Percentiles rank a stretch among this genome's conserved stretches.
Conservation (phyloP, 2,329 filamentous ascomycete species). For the Grosmannia serpens region DNA sequence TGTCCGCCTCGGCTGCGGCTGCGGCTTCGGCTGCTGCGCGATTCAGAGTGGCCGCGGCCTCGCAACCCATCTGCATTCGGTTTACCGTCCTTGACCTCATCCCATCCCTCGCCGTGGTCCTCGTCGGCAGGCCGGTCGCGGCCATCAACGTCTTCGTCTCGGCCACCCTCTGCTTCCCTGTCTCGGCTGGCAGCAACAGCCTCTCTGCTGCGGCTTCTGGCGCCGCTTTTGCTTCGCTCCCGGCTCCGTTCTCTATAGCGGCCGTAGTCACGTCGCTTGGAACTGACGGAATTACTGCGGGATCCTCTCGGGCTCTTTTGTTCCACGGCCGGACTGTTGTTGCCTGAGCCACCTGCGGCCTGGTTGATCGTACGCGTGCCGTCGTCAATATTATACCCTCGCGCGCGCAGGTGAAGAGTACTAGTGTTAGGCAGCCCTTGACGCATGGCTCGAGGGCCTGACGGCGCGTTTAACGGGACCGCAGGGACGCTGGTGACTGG, state of each 20-base stretch:
- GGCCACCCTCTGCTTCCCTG: not conserved
- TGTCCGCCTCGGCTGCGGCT: not conserved
- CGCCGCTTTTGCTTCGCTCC: conserved; percentile 13
- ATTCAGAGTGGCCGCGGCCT: not conserved
- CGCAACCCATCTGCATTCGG: conserved; percentile 1
- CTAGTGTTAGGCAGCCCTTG: conserved; percentile 78
- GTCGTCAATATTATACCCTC: conserved; percentile 19
- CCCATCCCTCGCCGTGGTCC: conserved; percentile 17
- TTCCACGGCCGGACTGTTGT: conserved; percentile 10
- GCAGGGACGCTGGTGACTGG: conserved; percentile 17
- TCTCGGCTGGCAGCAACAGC: not conserved
- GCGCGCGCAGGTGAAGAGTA: conserved; percentile 50
- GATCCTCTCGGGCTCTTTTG: conserved; percentile 25
- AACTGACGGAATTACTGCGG: conserved; percentile 33
- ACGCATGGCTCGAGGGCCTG: conserved; percentile 88
- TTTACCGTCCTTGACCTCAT: not conserved
- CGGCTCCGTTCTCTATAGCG: conserved; percentile 21
- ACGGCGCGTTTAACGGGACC: conserved; percentile 64
- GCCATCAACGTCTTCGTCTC: not conserved
- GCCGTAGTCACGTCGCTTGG: conserved; percentile 20
- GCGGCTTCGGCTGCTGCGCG: not conserved
- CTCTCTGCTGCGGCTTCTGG: not conserved
- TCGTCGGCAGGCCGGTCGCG: conserved; percentile 17
- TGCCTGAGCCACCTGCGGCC: conserved; percentile 2
- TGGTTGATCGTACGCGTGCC: conserved; percentile 14